Percentiles rank a stretch among this genome's conserved stretches.
Evolutionary conservation across 1,284 basidiomycete genomes (phyloP).

Genomic region (Cryptococcus wingfieldii): DNA sequence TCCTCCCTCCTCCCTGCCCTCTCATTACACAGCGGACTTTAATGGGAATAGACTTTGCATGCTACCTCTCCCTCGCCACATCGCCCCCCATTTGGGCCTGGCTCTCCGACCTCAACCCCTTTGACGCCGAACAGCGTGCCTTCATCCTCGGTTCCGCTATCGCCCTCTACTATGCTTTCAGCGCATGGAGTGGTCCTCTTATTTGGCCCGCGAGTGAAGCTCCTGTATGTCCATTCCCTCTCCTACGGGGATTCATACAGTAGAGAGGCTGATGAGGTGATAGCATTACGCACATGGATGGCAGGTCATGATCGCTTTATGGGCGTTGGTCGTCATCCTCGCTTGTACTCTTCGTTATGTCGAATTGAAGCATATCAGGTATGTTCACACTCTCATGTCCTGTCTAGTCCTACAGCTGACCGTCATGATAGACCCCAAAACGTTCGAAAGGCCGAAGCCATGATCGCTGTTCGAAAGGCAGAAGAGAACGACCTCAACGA

Average conservation of each 20-base stretch:
- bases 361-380: conserved; percentile 27
- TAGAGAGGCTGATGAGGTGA: not conserved
- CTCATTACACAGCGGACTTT: not conserved
- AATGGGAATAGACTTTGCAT: conserved; percentile 27
- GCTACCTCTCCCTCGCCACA: conserved; percentile 33
- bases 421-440: conserved; percentile 19
- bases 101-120: conserved; percentile 39
- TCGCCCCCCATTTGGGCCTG: conserved; percentile 42
- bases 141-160: conserved; percentile 37
- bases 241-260: not conserved
- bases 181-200: conserved; percentile 38
- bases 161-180: conserved; percentile 18
- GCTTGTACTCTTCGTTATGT: conserved; percentile 19
- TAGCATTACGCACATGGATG: conserved; percentile 37
- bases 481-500: not conserved
- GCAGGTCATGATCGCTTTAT: conserved; percentile 36
- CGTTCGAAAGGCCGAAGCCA: conserved; percentile 18
- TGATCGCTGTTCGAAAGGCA: conserved; percentile 8
- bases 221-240: conserved; percentile 14
- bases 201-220: conserved; percentile 38
- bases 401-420: not conserved
- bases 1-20: not conserved
- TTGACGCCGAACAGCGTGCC: conserved; percentile 42
- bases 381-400: not conserved
- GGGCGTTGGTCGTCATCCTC: conserved; percentile 25